phyloP scores from a whole-genome alignment of 352 stramenopile species.

The Peronosclerospora sorghi region DNA sequence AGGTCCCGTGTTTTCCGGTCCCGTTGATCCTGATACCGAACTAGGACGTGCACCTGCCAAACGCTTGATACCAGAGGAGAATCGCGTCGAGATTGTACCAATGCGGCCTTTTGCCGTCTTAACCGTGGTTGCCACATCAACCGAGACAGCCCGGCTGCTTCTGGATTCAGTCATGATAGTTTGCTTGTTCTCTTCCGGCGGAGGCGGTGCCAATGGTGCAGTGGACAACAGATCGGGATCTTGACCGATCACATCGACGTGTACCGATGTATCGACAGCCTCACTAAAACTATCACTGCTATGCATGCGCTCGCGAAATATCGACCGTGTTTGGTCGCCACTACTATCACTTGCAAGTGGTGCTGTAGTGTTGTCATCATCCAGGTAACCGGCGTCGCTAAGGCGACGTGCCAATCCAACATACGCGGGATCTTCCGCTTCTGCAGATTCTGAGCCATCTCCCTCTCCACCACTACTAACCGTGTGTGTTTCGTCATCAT shows the following conservation, averaged over 20 bases:
- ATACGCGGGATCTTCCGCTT: conserved; percentile 20
- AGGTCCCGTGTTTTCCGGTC: conserved; percentile 6
- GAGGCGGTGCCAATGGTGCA: conserved; percentile 12
- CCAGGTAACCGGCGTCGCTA: conserved; percentile 27
- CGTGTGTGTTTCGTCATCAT: conserved; percentile 22
- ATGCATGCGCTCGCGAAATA: conserved; percentile 27
- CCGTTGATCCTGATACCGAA: conserved; percentile 12
- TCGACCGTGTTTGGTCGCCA: conserved; percentile 10
- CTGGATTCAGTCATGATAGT: conserved; percentile 7
- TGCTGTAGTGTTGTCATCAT: conserved; percentile 18
- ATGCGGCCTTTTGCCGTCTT: conserved; percentile 55
- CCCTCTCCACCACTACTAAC: conserved; percentile 21
- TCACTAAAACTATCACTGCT: conserved; percentile 28
- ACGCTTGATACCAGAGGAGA: conserved; percentile 56
- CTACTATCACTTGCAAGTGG: conserved; percentile 9
- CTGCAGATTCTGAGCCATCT: conserved; percentile 17
- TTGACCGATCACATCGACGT: conserved; percentile 11
- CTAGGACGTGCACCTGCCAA: conserved; percentile 23
- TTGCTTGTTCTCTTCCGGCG: conserved; percentile 7
- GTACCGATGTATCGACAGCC: conserved; percentile 18
- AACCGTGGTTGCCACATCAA: conserved; percentile 43
- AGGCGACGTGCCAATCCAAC: conserved; percentile 21
- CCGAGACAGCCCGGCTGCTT: conserved; percentile 25
- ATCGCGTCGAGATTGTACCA: conserved; percentile 59
- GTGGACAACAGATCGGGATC: conserved; percentile 14